Base-by-base conservation (phyloP, 2,329 filamentous ascomycete genomes). In the Xylariaceae sp. region DNA sequence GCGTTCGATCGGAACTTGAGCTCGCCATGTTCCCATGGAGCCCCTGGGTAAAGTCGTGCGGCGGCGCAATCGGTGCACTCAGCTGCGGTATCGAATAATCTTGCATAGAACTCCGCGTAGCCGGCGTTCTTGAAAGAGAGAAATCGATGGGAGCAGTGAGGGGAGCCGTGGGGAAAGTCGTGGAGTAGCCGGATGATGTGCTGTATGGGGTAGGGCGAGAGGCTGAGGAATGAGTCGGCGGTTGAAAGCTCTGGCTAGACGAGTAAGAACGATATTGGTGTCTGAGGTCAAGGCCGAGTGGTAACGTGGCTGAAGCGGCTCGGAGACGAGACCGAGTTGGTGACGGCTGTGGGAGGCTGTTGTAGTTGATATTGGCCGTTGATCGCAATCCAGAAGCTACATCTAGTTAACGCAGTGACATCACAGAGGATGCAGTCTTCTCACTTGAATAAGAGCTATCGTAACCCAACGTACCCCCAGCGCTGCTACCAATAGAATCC, bases 51-150 rank as follows among this genome's bases (percentile, higher is more conserved):
- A 83, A 84, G 56, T 84, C 82, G 55, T 77, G 77, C 0, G 81
- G 73, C 2, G 80, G 77, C 2, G 77, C 77, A 58, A 83, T 81
- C 0, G 81, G 81, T 1, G 81, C 80, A 66, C 78, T 82, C 73
- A 84, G 75, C 66, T 83, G 81, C 2, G 81, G 75, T 67, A 81
- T 78, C 10, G 77, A 76, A 68, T 82, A 83, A 56, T 83, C 80
- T 17, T 71, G 72, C 35, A 74, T 71, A 67, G 61, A 71, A 61
- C 59, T 68, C 54, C 73, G 69, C 56, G 75, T 71, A 35, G 70
- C 71, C 11, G 76, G 74, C 2, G 77, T 78, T 48, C 78, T 72
- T 1, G 80, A 75, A 11, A 81, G 70, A 2, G 78, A 75, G 64
- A 80, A 82, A 55, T 83, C 80, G 62, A 81, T 75, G 0, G 81